phyloP scores from a whole-genome alignment of 2,329 filamentous ascomycete species.

The Trichophyton schoenleinii region DNA sequence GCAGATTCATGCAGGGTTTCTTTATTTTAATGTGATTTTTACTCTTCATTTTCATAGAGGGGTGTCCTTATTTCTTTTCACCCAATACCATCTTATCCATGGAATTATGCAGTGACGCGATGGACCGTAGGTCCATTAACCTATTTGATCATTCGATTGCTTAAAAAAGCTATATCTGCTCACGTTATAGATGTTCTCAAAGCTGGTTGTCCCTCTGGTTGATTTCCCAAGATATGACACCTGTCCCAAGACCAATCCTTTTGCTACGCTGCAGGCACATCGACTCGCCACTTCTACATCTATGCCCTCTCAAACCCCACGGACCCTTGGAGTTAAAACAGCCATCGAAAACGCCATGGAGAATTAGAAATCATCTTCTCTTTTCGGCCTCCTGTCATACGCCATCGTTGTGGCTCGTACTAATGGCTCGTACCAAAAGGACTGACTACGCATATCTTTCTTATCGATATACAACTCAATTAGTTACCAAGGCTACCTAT shows the following conservation, averaged over 20 bases:
- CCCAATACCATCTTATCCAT: not conserved
- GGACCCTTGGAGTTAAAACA: not conserved
- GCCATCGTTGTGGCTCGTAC: not conserved
- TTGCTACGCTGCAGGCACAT: not conserved
- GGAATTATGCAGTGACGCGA: not conserved
- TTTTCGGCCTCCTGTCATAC: not conserved
- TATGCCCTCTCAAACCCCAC: not conserved
- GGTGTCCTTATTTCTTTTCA: not conserved
- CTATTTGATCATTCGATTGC: not conserved
- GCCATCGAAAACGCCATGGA: not conserved
- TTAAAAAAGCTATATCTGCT: not conserved
- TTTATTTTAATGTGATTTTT: not conserved
- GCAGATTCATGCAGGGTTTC: conserved; percentile 1
- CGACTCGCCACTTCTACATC: not conserved
- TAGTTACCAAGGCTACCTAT: not conserved
- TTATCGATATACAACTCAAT: not conserved
- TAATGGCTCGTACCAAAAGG: not conserved
- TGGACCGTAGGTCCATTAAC: not conserved
- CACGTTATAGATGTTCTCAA: not conserved
- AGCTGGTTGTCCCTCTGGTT: not conserved
- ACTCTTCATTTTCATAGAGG: not conserved
- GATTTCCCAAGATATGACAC: not conserved
- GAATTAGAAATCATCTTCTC: not conserved
- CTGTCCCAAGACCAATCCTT: not conserved
- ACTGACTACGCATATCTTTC: not conserved